A percentile compares a stretch with the other conserved stretches of the same genome.
phyloP scores from a whole-genome alignment of 768 basidiomycete species.

The Calocera viscosa region DNA sequence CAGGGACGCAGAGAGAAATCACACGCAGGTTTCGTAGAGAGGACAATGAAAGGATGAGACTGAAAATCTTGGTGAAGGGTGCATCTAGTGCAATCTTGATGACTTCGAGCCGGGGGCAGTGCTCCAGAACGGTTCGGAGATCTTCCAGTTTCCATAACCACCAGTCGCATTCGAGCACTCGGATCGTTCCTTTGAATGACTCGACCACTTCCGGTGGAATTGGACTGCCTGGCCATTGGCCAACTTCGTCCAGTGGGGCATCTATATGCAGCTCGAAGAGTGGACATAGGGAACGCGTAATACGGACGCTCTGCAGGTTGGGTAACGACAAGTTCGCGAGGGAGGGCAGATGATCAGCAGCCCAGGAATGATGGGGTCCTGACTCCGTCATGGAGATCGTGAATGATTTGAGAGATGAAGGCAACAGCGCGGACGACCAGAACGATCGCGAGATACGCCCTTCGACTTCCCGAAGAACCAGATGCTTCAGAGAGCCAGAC shows the following conservation, averaged over 20 bases:
- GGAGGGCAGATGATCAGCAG: constrained; percentile 31
- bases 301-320: constrained; percentile 21
- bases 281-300: constrained; percentile 23
- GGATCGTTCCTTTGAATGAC: constrained; percentile 23
- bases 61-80: constrained; percentile 29
- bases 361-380: constrained; percentile 33
- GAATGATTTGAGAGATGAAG: constrained; percentile 23
- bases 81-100: constrained; percentile 28
- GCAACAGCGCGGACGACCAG: constrained; percentile 17
- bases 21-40: constrained; percentile 24
- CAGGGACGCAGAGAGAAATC: constrained; percentile 25
- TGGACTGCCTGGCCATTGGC: constrained; percentile 20
- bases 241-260: constrained; percentile 23
- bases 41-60: constrained; percentile 26
- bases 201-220: constrained; percentile 28
- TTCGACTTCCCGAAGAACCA: constrained; percentile 30
- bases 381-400: constrained; percentile 25
- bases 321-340: constrained; percentile 25
- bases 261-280: constrained; percentile 20
- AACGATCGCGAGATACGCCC: constrained; percentile 19
- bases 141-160: constrained; percentile 29
- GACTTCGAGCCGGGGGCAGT: constrained; percentile 27
- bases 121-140: constrained; percentile 27
- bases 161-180: constrained; percentile 31
- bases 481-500: constrained; percentile 27